These are phyloP conservation scores for Acacia melanoxylon DNA, from an alignment of 306 rosid species.

Conservation along the genomic window DNA sequence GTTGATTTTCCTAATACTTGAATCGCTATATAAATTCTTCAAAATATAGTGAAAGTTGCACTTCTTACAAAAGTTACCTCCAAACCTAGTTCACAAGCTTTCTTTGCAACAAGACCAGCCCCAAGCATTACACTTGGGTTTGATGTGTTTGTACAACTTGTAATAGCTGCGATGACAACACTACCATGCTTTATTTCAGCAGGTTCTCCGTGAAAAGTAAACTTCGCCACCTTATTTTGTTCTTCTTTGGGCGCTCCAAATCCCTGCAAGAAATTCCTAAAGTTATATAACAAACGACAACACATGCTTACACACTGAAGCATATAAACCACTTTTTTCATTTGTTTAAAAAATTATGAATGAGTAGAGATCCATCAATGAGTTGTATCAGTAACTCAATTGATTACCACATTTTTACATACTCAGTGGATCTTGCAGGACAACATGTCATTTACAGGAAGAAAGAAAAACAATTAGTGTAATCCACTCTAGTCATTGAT, in stretches of 20 bases:
- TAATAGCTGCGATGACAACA: slow-evolving; percentile 82
- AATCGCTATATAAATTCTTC: background rate
- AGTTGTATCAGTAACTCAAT: background rate
- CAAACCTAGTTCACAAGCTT: slow-evolving; percentile 77
- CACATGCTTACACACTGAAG: background rate
- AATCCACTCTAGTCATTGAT: background rate
- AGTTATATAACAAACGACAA: background rate
- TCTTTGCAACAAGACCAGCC: slow-evolving; percentile 82
- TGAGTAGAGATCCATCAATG: background rate
- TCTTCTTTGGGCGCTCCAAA: slow-evolving; percentile 66
- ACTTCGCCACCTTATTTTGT: slow-evolving; percentile 60
- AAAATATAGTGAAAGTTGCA: background rate
- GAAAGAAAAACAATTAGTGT: background rate
- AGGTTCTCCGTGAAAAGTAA: slow-evolving; percentile 59
- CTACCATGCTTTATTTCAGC: slow-evolving; percentile 76
- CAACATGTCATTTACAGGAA: background rate
- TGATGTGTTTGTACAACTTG: slow-evolving; percentile 88
- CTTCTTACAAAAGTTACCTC: slow-evolving; percentile 44
- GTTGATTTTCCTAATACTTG: background rate
- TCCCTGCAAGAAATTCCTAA: slow-evolving; percentile 45
- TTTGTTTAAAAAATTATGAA: background rate
- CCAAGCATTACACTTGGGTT: slow-evolving; percentile 89
- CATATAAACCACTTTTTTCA: background rate
- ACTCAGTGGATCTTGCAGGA: background rate
- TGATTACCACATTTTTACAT: background rate